phyloP scores from a whole-genome alignment of 768 basidiomycete genomes.

The Termitomyces eurrhizus region DNA sequence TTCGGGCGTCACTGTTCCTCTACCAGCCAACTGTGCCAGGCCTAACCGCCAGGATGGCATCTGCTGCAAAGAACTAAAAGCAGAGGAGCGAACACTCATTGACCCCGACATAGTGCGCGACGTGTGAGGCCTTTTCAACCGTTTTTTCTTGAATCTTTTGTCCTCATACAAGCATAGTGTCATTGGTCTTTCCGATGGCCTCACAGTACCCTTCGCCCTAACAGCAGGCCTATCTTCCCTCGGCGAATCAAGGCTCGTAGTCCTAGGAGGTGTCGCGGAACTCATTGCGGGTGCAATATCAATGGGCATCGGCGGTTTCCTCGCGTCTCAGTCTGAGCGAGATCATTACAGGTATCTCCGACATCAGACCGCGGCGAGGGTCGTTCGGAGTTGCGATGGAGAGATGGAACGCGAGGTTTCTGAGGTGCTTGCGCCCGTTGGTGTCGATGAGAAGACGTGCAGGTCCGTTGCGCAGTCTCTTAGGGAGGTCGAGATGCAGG shows the following conservation, averaged over 20 bases:
- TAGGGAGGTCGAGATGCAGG: slow-evolving; percentile 55
- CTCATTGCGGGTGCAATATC: slow-evolving; percentile 95
- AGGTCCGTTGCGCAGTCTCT: slow-evolving; percentile 61
- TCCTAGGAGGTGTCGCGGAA: slow-evolving; percentile 92
- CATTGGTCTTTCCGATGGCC: slow-evolving; percentile 86
- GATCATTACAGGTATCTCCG: slow-evolving; percentile 88
- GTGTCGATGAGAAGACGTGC: slow-evolving; percentile 81
- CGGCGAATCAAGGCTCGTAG: slow-evolving; percentile 87
- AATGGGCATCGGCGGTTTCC: slow-evolving; percentile 98
- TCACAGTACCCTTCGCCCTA: slow-evolving; percentile 90
- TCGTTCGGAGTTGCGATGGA: slow-evolving; percentile 84
- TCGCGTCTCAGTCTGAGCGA: slow-evolving; percentile 94
- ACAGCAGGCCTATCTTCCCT: slow-evolving; percentile 87
- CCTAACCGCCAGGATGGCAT: slow-evolving; percentile 55
- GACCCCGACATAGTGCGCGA: slow-evolving; percentile 88
- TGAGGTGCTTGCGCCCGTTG: slow-evolving; percentile 83
- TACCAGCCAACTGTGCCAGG: slow-evolving; percentile 55
- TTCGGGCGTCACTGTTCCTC: slow-evolving; percentile 36
- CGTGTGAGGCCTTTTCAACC: slow-evolving; percentile 48
- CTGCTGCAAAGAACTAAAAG: slow-evolving; percentile 88
- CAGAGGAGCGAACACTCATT: slow-evolving; percentile 76
- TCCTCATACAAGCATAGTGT: slow-evolving; percentile 41
- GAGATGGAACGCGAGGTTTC: slow-evolving; percentile 97
- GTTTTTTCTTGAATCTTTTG: not conserved
- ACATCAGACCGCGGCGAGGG: slow-evolving; percentile 71